Evolutionary conservation across 1,284 basidiomycete genomes (phyloP).

Genomic region (Pulveroboletus sp.): DNA sequence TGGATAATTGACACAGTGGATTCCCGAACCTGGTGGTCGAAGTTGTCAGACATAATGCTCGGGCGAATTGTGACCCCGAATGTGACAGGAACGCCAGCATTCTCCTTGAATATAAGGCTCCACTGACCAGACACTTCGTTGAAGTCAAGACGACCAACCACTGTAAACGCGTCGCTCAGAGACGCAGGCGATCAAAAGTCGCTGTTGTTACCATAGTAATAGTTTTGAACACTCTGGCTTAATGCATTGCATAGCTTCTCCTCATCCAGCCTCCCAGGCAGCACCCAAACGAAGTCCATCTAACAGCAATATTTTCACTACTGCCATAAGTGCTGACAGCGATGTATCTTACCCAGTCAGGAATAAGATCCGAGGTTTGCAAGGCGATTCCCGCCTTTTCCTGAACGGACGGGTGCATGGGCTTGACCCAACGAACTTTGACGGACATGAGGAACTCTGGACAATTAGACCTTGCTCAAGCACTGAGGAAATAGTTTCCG

Average conservation of each 20-base stretch:
- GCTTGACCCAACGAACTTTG: conserved; percentile 1
- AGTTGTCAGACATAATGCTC: conserved; percentile 2
- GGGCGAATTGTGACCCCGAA: background rate
- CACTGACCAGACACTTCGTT: background rate
- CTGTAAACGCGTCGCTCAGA: background rate
- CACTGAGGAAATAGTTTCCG: background rate
- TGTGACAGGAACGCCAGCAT: background rate
- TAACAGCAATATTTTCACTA: background rate
- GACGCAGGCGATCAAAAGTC: background rate
- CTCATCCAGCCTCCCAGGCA: conserved; percentile 1
- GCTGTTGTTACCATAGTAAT: background rate
- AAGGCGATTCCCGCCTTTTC: background rate
- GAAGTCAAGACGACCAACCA: background rate
- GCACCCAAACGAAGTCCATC: conserved; percentile 10
- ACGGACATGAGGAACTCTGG: background rate
- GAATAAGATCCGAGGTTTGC: conserved; percentile 4
- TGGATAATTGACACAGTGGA: background rate
- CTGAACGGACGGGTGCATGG: background rate
- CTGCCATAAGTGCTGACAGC: no score
- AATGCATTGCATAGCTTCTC: conserved; percentile 1
- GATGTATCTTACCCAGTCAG: conserved; percentile 3
- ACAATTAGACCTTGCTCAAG: background rate
- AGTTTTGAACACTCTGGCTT: background rate
- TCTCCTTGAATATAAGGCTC: conserved; percentile 1
- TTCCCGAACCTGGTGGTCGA: conserved; percentile 4